phyloP scores from a whole-genome alignment of 1,284 basidiomycete genomes.

The Macrocystidia cucumis region DNA sequence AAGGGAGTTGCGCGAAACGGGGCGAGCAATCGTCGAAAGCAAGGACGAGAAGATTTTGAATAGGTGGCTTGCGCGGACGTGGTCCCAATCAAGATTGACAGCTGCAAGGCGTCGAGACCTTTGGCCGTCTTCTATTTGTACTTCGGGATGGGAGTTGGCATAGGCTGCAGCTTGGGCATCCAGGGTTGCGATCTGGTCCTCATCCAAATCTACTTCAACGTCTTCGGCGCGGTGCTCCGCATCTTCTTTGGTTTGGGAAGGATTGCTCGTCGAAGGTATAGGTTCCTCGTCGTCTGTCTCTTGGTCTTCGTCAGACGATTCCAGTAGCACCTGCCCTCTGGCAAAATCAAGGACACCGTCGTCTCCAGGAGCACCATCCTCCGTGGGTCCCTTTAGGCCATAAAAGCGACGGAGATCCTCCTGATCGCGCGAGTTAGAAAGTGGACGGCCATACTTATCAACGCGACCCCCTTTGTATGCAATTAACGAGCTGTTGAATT shows the following conservation, averaged over 20 bases:
- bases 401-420: slow-evolving; percentile 84
- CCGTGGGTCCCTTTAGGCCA: slow-evolving; percentile 43
- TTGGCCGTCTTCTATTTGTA: slow-evolving; percentile 20
- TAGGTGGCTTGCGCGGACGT: slow-evolving; percentile 85
- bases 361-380: slow-evolving; percentile 23
- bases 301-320: slow-evolving; percentile 82
- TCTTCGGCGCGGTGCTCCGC: slow-evolving; percentile 29
- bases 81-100: slow-evolving; percentile 99
- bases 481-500: slow-evolving; percentile 6
- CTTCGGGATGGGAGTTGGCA: slow-evolving; percentile 33
- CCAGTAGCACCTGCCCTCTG: slow-evolving; percentile 79
- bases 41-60: slow-evolving; percentile 93
- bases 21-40: slow-evolving; percentile 44
- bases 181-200: slow-evolving; percentile 60
- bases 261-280: slow-evolving; percentile 25
- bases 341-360: slow-evolving; percentile 84
- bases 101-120: slow-evolving; percentile 79
- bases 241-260: too few relatives aligned
- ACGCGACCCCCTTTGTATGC: slow-evolving; percentile 61
- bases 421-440: slow-evolving; percentile 62
- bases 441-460: slow-evolving; percentile 87
- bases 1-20: slow-evolving; percentile 1
- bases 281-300: slow-evolving; percentile 26
- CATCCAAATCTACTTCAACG: slow-evolving; percentile 66
- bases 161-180: slow-evolving; percentile 70